Conservation (phyloP, 2,329 filamentous ascomycete genomes). For the Zasmidium angulare region DNA sequence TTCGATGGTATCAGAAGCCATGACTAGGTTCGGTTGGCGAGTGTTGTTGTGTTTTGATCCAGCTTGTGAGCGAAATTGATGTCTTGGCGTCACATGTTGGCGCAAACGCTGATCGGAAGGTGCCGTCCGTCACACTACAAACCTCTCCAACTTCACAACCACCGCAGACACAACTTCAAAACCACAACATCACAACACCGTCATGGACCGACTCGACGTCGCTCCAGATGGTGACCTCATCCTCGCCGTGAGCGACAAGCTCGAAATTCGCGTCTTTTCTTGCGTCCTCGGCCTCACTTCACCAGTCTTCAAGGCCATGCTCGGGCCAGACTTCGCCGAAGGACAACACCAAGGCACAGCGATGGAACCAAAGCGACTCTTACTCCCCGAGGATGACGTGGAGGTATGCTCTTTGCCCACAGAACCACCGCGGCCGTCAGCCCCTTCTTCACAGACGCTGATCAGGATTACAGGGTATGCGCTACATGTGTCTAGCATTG, state of each 20-base stretch:
- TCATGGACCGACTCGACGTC: conserved; percentile 3
- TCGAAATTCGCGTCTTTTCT: conserved; percentile 9
- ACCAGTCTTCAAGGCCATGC: conserved; percentile 11
- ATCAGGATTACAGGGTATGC: neutral
- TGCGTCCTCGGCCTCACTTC: conserved; percentile 6
- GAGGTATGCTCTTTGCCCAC: neutral
- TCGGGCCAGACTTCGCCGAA: conserved; percentile 3
- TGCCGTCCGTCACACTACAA: neutral
- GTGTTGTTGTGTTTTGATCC: too few relatives aligned
- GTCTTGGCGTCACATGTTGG: neutral
- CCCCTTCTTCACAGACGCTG: neutral
- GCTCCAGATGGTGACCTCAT: conserved; percentile 8
- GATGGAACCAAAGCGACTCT: neutral
- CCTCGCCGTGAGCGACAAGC: neutral
- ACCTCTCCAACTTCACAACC: too few relatives aligned
- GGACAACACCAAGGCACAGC: neutral
- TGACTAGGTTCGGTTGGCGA: too few relatives aligned
- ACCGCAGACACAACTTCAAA: neutral
- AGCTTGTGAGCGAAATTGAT: too few relatives aligned
- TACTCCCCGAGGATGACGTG: neutral
- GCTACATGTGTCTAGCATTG: neutral
- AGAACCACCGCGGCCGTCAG: neutral
- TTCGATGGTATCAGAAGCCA: neutral
- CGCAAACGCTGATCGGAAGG: too few relatives aligned
- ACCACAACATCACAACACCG: neutral